Conservation (phyloP, 2,329 filamentous ascomycete species). For the Ilyonectria mors-panacis region DNA sequence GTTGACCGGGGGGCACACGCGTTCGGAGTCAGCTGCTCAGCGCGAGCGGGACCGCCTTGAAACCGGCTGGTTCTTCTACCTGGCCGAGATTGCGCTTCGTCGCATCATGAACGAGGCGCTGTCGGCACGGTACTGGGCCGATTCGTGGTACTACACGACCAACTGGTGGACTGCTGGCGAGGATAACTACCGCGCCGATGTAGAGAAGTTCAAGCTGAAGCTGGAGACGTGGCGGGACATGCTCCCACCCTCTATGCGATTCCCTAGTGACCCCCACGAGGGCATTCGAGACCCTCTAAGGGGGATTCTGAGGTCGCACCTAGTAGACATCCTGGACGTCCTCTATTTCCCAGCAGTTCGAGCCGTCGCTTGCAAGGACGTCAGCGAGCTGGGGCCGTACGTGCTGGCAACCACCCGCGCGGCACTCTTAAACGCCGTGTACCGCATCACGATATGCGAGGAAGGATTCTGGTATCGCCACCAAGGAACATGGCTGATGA, state of each 20-base stretch:
- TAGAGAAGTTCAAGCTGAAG: slow-evolving; percentile 30
- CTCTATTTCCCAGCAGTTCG: slow-evolving; percentile 33
- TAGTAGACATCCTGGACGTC: slow-evolving; percentile 33
- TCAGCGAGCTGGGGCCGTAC: slow-evolving; percentile 18
- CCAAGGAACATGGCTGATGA: slow-evolving; percentile 44
- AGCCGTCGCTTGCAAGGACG: slow-evolving; percentile 22
- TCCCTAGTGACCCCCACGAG: slow-evolving; percentile 16
- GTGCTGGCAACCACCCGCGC: slow-evolving; percentile 14
- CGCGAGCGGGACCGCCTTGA: slow-evolving; percentile 30
- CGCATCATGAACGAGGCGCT: slow-evolving; percentile 35
- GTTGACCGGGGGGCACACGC: slow-evolving; percentile 15
- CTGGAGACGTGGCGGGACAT: slow-evolving; percentile 30
- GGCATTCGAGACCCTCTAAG: slow-evolving; percentile 18
- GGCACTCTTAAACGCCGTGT: slow-evolving; percentile 28
- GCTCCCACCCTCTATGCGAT: slow-evolving; percentile 29
- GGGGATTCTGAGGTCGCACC: slow-evolving; percentile 26
- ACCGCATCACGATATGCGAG: slow-evolving; percentile 31
- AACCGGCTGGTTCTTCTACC: slow-evolving; percentile 42
- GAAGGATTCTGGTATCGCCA: slow-evolving; percentile 42
- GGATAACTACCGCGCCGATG: slow-evolving; percentile 6
- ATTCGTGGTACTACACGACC: slow-evolving; percentile 34
- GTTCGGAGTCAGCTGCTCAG: slow-evolving; percentile 25
- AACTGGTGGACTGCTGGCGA: slow-evolving; percentile 26
- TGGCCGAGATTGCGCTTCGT: slow-evolving; percentile 41
- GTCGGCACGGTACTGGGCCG: slow-evolving; percentile 25